Conservation (phyloP, 2,329 filamentous ascomycete species). For the Aspergillus aculeatinus region DNA sequence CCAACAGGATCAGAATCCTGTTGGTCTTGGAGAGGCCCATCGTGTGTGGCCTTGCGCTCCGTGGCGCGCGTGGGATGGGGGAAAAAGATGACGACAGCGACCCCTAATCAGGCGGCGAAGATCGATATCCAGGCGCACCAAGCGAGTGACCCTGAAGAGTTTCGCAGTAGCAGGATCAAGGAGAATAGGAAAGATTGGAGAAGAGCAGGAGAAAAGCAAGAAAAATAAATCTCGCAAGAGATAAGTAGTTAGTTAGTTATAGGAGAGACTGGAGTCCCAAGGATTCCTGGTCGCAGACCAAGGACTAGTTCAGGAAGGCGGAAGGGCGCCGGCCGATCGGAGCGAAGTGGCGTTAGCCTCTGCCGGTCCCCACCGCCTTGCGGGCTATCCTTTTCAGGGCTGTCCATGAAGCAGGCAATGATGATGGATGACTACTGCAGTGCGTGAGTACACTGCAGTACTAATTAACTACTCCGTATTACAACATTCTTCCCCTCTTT, state of each 20-base stretch:
- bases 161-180: neutral
- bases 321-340: neutral
- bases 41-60: conserved; percentile 22
- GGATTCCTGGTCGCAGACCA: neutral
- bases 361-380: neutral
- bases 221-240: neutral
- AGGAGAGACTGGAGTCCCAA: neutral
- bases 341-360: conserved; percentile 2
- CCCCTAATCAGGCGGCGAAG: neutral
- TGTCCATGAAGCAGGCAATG: too few species aligned
- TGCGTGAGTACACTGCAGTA: neutral
- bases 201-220: neutral
- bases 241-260: neutral
- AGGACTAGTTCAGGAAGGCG: neutral
- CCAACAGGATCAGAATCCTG: conserved; percentile 88
- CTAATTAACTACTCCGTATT: too few species aligned
- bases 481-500: too few species aligned
- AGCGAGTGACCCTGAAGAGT: neutral
- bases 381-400: neutral
- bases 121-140: neutral
- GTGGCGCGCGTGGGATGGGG: conserved; percentile 12
- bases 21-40: conserved; percentile 93
- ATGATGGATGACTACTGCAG: too few species aligned
- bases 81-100: conserved; percentile 3
- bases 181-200: too few species aligned